A percentile compares a stretch with the other conserved stretches of the same genome.
Conservation (phyloP, 192 early-diverging fungal species). For the Backusella parvicylindrica region DNA sequence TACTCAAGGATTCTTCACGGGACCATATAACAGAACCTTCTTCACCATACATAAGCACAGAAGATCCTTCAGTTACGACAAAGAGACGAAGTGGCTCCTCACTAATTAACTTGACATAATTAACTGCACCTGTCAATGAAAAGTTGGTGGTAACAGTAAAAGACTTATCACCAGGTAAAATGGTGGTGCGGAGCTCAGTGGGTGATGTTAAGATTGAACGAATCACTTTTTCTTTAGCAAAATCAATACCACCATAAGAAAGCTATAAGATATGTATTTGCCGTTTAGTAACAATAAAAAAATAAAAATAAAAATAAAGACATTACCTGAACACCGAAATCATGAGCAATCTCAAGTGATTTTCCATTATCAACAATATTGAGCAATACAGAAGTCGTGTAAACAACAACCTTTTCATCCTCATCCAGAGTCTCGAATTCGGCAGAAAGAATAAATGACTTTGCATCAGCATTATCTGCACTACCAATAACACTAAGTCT, state of each 20-base stretch:
- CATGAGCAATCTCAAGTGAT: neutral
- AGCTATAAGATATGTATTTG: neutral
- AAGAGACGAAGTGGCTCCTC: slow-evolving; percentile 37
- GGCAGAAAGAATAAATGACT: slow-evolving; percentile 15
- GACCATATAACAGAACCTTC: slow-evolving; percentile 58
- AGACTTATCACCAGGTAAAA: neutral
- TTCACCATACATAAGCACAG: slow-evolving; percentile 47
- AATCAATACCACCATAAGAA: slow-evolving; percentile 3
- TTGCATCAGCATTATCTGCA: neutral
- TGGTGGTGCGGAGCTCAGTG: neutral
- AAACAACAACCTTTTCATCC: neutral
- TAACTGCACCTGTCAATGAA: slow-evolving; percentile 18
- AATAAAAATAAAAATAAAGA: neutral
- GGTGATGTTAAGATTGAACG: neutral
- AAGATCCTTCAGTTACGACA: slow-evolving; percentile 61
- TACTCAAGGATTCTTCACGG: slow-evolving; percentile 83
- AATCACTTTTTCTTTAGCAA: neutral
- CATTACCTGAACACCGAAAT: slow-evolving; percentile 13
- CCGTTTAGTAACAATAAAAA: neutral
- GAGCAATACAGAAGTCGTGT: neutral
- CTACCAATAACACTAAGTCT: neutral
- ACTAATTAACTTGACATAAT: slow-evolving; percentile 18
- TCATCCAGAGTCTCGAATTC: neutral
- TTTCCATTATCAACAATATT: slow-evolving; percentile 5
- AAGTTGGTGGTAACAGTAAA: slow-evolving; percentile 16